Evolutionary conservation across 176 grass and related monocot genomes (phyloP).

Genomic region (Oryza coarctata): DNA sequence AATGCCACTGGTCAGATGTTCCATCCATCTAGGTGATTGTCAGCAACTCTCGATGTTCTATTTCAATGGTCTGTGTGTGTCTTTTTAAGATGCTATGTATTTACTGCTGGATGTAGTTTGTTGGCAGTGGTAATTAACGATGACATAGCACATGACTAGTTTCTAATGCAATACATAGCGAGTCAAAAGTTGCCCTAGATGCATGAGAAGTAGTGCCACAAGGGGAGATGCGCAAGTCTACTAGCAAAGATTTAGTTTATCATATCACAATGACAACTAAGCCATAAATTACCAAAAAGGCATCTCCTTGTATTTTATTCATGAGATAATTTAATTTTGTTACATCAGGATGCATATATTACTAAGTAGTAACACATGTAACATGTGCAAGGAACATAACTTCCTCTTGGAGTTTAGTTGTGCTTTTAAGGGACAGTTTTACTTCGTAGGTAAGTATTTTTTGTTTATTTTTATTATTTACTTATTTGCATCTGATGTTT

Average conservation of each 20-base stretch:
- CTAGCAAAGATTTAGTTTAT: conserved; percentile 1
- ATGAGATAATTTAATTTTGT: neutral
- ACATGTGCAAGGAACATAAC: neutral
- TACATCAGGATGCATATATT: conserved; percentile 7
- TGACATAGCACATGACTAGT: neutral
- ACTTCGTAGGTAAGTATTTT: conserved; percentile 2
- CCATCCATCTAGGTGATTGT: neutral
- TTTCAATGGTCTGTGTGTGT: neutral
- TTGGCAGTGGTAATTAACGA: neutral
- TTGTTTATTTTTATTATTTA: neutral
- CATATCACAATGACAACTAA: neutral
- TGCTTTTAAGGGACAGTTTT: neutral
- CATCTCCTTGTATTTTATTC: neutral
- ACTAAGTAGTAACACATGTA: conserved; percentile 21
- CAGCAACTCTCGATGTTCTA: neutral
- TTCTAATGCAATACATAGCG: neutral
- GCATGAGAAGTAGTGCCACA: neutral
- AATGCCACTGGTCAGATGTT: neutral
- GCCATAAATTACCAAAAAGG: neutral
- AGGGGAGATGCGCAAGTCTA: neutral
- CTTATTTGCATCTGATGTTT: neutral
- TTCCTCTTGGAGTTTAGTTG: conserved; percentile 15
- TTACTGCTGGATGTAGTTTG: conserved; percentile 1
- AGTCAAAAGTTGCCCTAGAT: neutral
- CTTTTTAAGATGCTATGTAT: neutral